Evolutionary conservation across 352 stramenopile genomes (phyloP), one percentile per base, ranked within the genome.

Genomic region (Achlya hypogyna): DNA sequence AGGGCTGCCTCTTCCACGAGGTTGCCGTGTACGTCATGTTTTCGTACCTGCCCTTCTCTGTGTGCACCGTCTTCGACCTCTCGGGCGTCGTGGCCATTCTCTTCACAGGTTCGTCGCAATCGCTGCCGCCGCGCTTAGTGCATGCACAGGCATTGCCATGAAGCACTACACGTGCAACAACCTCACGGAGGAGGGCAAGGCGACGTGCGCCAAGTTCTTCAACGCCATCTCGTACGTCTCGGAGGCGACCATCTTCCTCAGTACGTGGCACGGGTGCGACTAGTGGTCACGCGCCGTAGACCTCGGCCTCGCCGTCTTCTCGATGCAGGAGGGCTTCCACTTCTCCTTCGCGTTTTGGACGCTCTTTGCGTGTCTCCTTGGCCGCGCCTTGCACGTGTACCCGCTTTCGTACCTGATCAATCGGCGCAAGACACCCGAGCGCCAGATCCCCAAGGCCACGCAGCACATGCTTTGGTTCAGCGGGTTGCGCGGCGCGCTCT

Each of bases 381-480:
- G 76, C 2, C 79, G 91, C 51, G 87, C 87, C 2, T 80, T 78
- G 38, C 87, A 96, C 56, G 78, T 98, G 12, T 98, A 97, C 70
- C 87, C 90, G 25, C 81, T 98, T 23, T 84, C 80, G 25, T 80
- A 74, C 59, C 4, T 94, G 9, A 66, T 93, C 47, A 92, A 93
- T 70, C 52, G 75, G 51, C 75, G 82, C 29, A 82, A 81, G 43
- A 32, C 60, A 4, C 16, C 40, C 22, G 73, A 68, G 27, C 73
- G 77, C 23, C 74, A 74, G 63, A 92, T 92, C 68, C 89, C 81
- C n/a, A 69, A 74, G 38, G 96, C 96, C 71, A 91, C 95, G 63
- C 87, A 95, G 69, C 88, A 97, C 76, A 96, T 98, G 87, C 91
- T 98, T 62, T 98, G 88, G 85, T 98, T 97, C 78, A 91, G 87